phyloP scores from a whole-genome alignment of 2,329 filamentous ascomycete species.

The Fusarium tuaranense region DNA sequence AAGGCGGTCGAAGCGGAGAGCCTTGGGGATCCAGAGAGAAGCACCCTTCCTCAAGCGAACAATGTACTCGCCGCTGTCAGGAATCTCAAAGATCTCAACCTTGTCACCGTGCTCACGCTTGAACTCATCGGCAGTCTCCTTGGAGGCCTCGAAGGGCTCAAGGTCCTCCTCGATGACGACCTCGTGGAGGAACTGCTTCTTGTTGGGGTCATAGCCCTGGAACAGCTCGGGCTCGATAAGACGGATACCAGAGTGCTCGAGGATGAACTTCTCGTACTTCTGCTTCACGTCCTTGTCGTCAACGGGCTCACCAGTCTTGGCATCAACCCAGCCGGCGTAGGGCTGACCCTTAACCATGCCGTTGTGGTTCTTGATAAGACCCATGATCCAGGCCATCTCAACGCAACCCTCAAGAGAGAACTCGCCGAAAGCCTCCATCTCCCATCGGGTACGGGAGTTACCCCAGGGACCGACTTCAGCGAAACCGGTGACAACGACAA shows the following conservation, averaged over 20 bases:
- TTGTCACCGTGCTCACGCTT: conserved; percentile 97
- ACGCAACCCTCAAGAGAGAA: conserved; percentile 98
- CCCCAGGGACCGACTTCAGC: conserved; percentile 97
- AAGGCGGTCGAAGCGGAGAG: conserved; percentile 94
- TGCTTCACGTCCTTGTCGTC: conserved; percentile 98
- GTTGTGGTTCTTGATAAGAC: conserved; percentile 98
- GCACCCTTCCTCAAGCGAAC: conserved; percentile 97
- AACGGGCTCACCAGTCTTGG: conserved; percentile 93
- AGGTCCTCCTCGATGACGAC: conserved; percentile 97
- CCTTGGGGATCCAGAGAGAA: conserved; percentile 95
- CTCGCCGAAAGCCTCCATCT: conserved; percentile 97
- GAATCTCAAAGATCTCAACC: conserved; percentile 96
- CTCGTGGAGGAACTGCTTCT: conserved; percentile 98
- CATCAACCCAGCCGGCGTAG: conserved; percentile 97
- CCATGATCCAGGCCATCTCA: conserved; percentile 99
- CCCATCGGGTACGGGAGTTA: conserved; percentile 97
- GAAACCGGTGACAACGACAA: conserved; percentile 97
- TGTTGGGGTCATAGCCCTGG: conserved; percentile 95
- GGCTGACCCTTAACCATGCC: conserved; percentile 94
- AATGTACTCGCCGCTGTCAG: conserved; percentile 92
- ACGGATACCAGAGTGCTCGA: conserved; percentile 97
- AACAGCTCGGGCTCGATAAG: conserved; percentile 98
- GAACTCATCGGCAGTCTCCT: conserved; percentile 98
- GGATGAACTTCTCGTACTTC: conserved; percentile 97
- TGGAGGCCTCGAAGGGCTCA: conserved; percentile 95